Evolutionary conservation across 768 basidiomycete genomes (phyloP), one percentile per base, ranked within the genome.

Genomic region (Termitomyces sp.): DNA sequence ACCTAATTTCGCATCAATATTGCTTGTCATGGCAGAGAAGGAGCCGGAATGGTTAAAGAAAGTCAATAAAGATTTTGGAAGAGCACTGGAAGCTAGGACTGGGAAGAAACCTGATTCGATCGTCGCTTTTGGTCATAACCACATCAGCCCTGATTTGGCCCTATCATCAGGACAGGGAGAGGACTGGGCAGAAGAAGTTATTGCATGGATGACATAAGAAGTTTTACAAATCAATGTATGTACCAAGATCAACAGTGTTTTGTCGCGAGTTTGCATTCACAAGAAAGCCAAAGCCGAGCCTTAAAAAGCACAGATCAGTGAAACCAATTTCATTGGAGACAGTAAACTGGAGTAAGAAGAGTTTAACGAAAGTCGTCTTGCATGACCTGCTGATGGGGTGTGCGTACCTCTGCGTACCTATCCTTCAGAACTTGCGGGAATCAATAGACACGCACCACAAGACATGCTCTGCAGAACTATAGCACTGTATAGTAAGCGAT

Each of bases 161-260:
- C 63, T 86, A 57, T 66, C 73, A 3, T 79, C 76, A 2, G 85
- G 86, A 1, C 68, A 81, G 62, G 87, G 82, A 18, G 86, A 88
- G 63, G 75, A 80, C 33, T 87, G 86, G 85, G 85, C 74, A 1
- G 71, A 78, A 56, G 76, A 82, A 18, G 76, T 80, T 36, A 69
- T 68, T 24, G 61, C 65, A 26, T 78, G 78, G 77, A 73, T 76
- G 30, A 30, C 4, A 36, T n/a, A 62, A 35, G 10, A 16, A 56
- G 12, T 44, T 16, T 6, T 33, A 44, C 22, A 44, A 4, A 43
- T 54, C 42, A 16, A 44, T 38, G 43, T 43, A 51, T 32, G 53
- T 45, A 33, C 44, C 7, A 33, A 40, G 14, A 13, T 32, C 7
- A 42, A 30, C 4, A 33, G 18, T 8, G 9, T 26, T 24, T 14